These are phyloP conservation scores for Circinella umbellata DNA, from an alignment of 371 early-diverging fungal genomes.

Conservation along the genomic window DNA sequence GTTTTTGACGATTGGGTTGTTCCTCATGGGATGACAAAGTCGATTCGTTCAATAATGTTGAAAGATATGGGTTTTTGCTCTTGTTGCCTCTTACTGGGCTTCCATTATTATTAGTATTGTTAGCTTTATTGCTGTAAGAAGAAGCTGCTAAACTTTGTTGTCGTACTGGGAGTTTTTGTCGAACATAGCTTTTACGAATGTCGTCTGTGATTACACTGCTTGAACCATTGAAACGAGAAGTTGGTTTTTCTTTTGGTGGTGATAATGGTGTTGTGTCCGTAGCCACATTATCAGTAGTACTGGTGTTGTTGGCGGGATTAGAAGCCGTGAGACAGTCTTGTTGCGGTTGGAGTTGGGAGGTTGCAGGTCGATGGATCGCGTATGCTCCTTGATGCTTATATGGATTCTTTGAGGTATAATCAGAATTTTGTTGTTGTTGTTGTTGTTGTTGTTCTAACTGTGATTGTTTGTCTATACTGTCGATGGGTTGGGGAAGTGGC, in stretches of 20 bases:
- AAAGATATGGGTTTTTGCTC: background rate
- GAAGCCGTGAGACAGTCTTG: background rate
- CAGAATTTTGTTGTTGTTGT: background rate
- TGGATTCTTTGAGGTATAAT: slow-evolving; percentile 2
- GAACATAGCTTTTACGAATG: slow-evolving; percentile 42
- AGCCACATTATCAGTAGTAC: background rate
- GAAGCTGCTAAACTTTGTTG: slow-evolving; percentile 48
- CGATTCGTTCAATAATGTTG: background rate
- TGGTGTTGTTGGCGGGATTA: background rate
- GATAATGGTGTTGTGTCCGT: too few species aligned
- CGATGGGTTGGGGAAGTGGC: slow-evolving; percentile 10
- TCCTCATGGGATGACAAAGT: background rate
- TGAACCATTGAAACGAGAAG: slow-evolving; percentile 5
- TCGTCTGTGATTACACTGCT: slow-evolving; percentile 41
- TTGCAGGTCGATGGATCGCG: slow-evolving; percentile 16
- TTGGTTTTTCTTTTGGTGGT: background rate
- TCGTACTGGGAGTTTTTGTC: slow-evolving; percentile 48
- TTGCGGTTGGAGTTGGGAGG: background rate
- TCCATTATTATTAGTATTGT: background rate
- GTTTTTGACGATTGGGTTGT: background rate
- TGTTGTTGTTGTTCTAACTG: background rate
- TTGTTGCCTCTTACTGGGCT: background rate
- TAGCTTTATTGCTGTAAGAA: background rate
- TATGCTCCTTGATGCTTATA: slow-evolving; percentile 24
- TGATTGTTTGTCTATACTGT: background rate